Evolutionary conservation across 768 basidiomycete species (phyloP).

Genomic region (Podaxis sp.): DNA sequence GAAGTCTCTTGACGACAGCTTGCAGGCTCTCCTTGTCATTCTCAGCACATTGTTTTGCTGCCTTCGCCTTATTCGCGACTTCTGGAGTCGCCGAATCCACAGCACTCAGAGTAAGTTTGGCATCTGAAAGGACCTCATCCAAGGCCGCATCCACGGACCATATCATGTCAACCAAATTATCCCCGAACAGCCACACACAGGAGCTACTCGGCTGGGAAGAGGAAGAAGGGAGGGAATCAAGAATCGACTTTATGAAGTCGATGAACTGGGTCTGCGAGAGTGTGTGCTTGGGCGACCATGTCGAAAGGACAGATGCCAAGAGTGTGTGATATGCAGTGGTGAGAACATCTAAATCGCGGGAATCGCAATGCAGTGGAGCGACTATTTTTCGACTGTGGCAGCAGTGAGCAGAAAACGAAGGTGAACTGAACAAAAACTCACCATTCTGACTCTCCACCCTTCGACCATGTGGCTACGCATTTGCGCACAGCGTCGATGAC

Average conservation of each 20-base stretch:
- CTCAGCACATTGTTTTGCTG: constrained; percentile 54
- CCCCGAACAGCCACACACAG: constrained; percentile 50
- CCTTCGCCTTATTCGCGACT: constrained; percentile 37
- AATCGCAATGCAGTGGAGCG: constrained; percentile 57
- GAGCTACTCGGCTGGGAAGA: constrained; percentile 48
- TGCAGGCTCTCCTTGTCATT: constrained; percentile 63
- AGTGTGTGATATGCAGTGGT: constrained; percentile 72
- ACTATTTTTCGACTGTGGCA: constrained; percentile 60
- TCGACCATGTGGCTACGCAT: constrained; percentile 54
- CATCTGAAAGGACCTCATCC: constrained; percentile 67
- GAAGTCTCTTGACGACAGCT: constrained; percentile 55
- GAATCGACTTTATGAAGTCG: constrained; percentile 63
- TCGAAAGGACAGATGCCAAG: constrained; percentile 54
- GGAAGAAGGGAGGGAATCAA: constrained; percentile 66
- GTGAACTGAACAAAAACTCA: constrained; percentile 29
- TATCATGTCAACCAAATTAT: constrained; percentile 73
- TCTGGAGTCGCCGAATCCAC: constrained; percentile 30
- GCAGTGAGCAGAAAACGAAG: constrained; percentile 16
- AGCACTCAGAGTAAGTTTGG: constrained; percentile 40
- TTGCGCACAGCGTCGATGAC: constrained; percentile 52
- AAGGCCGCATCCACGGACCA: constrained; percentile 81
- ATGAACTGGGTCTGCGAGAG: constrained; percentile 54
- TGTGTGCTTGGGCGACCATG: constrained; percentile 49
- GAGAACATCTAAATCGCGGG: constrained; percentile 53
- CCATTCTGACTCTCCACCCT: constrained; percentile 66